Conservation (phyloP, 176 grass and related monocot species). For the Aegilops sharonensis region DNA sequence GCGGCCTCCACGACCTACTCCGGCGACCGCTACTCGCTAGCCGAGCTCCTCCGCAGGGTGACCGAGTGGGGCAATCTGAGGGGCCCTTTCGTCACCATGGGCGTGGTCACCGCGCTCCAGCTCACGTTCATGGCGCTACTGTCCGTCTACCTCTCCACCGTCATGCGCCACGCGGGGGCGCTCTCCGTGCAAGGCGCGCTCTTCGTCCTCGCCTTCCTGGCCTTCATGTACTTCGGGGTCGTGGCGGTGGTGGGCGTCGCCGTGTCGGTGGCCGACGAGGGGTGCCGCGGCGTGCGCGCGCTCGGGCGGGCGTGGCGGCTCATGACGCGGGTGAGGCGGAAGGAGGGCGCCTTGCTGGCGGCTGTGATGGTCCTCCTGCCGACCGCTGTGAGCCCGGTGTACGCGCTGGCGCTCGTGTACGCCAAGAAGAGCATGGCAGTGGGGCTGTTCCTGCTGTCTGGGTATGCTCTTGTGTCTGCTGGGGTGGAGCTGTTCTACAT, state of each 20-base stretch:
- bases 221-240: neutral
- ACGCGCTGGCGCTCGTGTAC: neutral
- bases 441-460: neutral
- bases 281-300: neutral
- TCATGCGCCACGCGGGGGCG: neutral
- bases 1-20: slow-evolving; percentile 16
- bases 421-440: neutral
- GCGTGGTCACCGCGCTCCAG: neutral
- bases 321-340: slow-evolving; percentile 12
- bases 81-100: neutral
- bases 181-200: neutral
- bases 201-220: neutral
- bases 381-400: neutral
- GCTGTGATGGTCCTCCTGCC: neutral
- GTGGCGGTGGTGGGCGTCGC: neutral
- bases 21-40: neutral
- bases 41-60: neutral
- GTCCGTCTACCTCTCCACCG: neutral
- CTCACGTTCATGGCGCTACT: neutral
- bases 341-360: slow-evolving; percentile 16
- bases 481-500: neutral
- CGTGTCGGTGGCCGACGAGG: slow-evolving; percentile 8
- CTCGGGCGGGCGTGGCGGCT: slow-evolving; percentile 24
- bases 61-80: neutral
- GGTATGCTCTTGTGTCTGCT: neutral